Percentiles rank a stretch among this genome's conserved stretches.
Evolutionary conservation across 2,329 filamentous ascomycete genomes (phyloP).

Genomic region (Phialemoniopsis sp.): DNA sequence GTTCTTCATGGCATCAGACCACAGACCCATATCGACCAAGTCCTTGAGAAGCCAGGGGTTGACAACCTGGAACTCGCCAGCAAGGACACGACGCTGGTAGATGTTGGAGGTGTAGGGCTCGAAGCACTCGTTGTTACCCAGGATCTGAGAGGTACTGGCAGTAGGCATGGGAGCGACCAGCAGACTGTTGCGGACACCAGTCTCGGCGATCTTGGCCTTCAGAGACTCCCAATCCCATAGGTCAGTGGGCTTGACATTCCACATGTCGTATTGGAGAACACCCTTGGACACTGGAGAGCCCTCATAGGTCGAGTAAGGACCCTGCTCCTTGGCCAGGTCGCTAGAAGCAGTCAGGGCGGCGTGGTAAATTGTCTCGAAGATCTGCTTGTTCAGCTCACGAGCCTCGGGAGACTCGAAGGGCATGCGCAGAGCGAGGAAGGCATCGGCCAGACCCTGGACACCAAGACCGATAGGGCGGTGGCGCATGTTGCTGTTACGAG

Average conservation of each 20-base stretch:
- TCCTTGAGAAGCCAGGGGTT: conserved; percentile 99
- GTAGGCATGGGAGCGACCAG: conserved; percentile 97
- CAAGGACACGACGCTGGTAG: conserved; percentile 95
- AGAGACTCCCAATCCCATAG: conserved; percentile 94
- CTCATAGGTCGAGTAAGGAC: conserved; percentile 84
- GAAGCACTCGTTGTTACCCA: conserved; percentile 99
- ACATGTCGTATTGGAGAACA: conserved; percentile 98
- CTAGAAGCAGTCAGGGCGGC: conserved; percentile 86
- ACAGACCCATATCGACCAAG: conserved; percentile 93
- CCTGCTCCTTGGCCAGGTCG: conserved; percentile 77
- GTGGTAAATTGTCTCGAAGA: conserved; percentile 99
- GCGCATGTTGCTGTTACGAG: conserved; percentile 92
- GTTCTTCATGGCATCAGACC: conserved; percentile 99
- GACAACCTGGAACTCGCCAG: conserved; percentile 98
- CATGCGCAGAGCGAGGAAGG: conserved; percentile 93
- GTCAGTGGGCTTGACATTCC: conserved; percentile 87
- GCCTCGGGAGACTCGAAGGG: conserved; percentile 97
- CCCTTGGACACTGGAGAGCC: conserved; percentile 93
- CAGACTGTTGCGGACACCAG: conserved; percentile 93
- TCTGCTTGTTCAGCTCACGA: conserved; percentile 91
- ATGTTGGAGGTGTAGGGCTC: conserved; percentile 99
- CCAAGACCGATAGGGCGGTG: conserved; percentile 94
- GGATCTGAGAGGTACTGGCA: conserved; percentile 93
- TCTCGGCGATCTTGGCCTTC: conserved; percentile 86
- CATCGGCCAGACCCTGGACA: conserved; percentile 96